A percentile compares a stretch with the other conserved stretches of the same genome.
Conservation (phyloP, 2,329 filamentous ascomycete species). For the Microdochium paspali region DNA sequence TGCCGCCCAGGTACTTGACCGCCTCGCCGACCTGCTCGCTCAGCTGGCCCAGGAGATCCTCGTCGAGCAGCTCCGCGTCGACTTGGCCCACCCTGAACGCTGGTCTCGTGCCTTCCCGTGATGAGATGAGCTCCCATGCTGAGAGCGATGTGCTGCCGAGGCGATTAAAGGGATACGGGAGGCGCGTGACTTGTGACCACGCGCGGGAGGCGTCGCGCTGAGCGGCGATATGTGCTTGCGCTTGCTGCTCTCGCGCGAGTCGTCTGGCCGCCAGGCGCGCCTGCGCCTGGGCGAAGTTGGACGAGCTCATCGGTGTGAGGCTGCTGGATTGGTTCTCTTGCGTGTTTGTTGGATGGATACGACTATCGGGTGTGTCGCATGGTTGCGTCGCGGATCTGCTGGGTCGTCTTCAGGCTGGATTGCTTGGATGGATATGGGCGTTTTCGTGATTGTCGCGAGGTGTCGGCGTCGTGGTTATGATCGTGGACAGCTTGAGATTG, state of each 20-base stretch:
- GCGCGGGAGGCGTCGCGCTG: conserved; percentile 43
- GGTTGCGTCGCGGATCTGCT: background rate
- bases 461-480: background rate
- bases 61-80: conserved; percentile 88
- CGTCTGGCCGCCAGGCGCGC: conserved; percentile 76
- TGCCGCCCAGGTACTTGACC: conserved; percentile 69
- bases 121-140: conserved; percentile 62
- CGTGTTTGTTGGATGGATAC: background rate
- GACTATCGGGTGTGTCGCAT: conserved; percentile 4
- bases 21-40: conserved; percentile 81
- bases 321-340: background rate
- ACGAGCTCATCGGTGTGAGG: conserved; percentile 30
- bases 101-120: conserved; percentile 70
- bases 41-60: conserved; percentile 80
- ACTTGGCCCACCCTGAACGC: conserved; percentile 92
- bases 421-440: background rate
- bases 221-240: conserved; percentile 44
- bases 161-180: conserved; percentile 55
- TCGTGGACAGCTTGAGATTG: background rate
- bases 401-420: background rate
- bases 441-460: background rate
- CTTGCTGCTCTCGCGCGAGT: conserved; percentile 60
- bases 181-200: conserved; percentile 42
- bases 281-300: conserved; percentile 81
- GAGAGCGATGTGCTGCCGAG: conserved; percentile 37